Evolutionary conservation across 345 rosid genomes (phyloP), one percentile per base, ranked within the genome.

Genomic region (Salix suchowensis): DNA sequence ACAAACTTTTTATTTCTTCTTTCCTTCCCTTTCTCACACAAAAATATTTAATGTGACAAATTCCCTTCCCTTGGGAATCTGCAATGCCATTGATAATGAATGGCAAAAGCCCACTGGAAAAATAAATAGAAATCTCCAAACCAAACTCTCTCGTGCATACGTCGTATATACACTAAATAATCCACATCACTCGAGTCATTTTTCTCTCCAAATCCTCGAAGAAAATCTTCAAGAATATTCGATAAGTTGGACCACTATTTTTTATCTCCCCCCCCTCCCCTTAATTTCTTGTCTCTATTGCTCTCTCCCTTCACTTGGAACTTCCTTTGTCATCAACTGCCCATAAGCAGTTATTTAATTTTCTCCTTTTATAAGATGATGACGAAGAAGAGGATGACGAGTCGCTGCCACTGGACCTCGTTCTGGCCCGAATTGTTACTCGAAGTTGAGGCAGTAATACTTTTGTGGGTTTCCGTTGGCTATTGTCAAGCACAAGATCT

Each of bases 1-100:
- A 81, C 77, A 6, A 65, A 62, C 55, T 78, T 34, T 55, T 72
- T 42, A 74, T 15, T 69, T 48, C 75, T 18, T 76, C 73, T 72
- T 74, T 65, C 37, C 78, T 42, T 61, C 74, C 74, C 82, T 82
- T 79, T 76, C 73, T 72, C 84, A 70, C 83, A 78, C 80, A 66
- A 60, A 76, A 80, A 69, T 74, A 75, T 67, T 46, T 76, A 26
- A 48, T 48, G 48, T 75, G 72, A 65, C 50, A 40, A 82, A 68
- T 74, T 42, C 85, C 89, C 86, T 77, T 77, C 89, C 95, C 87
- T 91, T 88, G 98, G 98, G 97, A 93, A 95, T 90, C 97, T 80
- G 98, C 97, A 84, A 82, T 78, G 83, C 88, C 83, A 84, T 65
- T 42, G 50, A 72, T 78, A 71, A 78, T 71, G 54, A 74, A 85